phyloP scores from a whole-genome alignment of 2,329 filamentous ascomycete genomes.

The Colletotrichum orchidophilum region DNA sequence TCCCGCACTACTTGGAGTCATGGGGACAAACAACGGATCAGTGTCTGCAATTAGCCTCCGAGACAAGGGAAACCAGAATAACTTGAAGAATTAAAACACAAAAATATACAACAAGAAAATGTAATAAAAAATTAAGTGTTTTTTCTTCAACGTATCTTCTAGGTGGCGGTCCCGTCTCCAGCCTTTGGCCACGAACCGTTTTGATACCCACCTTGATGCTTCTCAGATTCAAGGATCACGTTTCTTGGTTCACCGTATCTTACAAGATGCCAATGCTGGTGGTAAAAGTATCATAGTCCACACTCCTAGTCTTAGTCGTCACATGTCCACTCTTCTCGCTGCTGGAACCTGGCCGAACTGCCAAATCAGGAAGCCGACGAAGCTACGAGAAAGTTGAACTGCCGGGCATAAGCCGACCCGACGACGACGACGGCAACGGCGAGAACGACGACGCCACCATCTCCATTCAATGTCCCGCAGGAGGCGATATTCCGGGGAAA shows the following conservation, averaged over 20 bases:
- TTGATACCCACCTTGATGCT: neutral
- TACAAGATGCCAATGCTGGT: neutral
- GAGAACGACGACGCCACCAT: neutral
- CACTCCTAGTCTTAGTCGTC: neutral
- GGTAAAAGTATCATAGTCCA: neutral
- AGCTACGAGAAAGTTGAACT: neutral
- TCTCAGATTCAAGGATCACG: constrained; percentile 22
- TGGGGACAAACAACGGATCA: constrained; percentile 22
- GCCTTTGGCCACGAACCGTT: neutral
- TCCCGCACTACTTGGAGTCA: constrained; percentile 2
- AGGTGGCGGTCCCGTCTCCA: neutral
- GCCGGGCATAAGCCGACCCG: constrained; percentile 13
- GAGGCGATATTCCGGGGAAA: constrained; percentile 30
- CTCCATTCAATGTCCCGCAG: neutral
- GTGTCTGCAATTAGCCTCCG: constrained; percentile 23
- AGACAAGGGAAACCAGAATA: neutral
- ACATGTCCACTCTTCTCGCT: constrained; percentile 4
- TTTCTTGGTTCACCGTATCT: neutral
- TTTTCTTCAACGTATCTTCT: neutral
- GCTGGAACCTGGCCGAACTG: constrained; percentile 23
- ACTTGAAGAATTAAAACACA: neutral
- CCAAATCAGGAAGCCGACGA: neutral
- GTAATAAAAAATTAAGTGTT: neutral
- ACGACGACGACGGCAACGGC: too few relatives aligned
- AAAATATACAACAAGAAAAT: neutral